phyloP scores from a whole-genome alignment of 345 rosid species.

The Salix brachista region DNA sequence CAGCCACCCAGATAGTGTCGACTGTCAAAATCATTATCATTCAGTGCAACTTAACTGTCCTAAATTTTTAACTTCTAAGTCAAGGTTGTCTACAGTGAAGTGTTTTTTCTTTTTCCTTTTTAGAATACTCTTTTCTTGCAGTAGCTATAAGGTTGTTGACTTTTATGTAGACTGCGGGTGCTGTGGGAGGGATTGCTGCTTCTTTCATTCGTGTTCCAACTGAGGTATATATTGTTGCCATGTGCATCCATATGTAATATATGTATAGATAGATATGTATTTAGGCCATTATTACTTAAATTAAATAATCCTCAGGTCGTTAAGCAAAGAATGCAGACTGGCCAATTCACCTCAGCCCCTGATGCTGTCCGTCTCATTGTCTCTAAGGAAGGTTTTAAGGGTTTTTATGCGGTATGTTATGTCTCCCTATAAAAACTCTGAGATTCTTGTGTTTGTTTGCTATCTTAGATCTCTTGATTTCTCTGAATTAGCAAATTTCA shows the following conservation, averaged over 20 bases:
- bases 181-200: slow-evolving; percentile 90
- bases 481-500: not conserved
- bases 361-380: slow-evolving; percentile 73
- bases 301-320: slow-evolving; percentile 56
- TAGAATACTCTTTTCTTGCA: slow-evolving; percentile 11
- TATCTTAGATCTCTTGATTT: not conserved
- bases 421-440: not conserved
- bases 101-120: not conserved
- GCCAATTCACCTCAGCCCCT: slow-evolving; percentile 82
- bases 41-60: no score
- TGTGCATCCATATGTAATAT: not conserved
- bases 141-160: slow-evolving; percentile 3
- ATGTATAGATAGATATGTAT: not conserved
- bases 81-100: no score
- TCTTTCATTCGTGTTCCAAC: slow-evolving; percentile 94
- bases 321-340: slow-evolving; percentile 93
- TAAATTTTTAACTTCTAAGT: no score
- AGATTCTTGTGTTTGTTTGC: not conserved
- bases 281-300: not conserved
- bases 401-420: slow-evolving; percentile 77
- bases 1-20: not conserved
- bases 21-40: no score
- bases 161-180: slow-evolving; percentile 79
- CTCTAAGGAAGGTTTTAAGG: slow-evolving; percentile 75
- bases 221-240: slow-evolving; percentile 44